Evolutionary conservation across 1,284 basidiomycete genomes (phyloP), one percentile per base, ranked within the genome.

Genomic region (Cystobasidium sp.): DNA sequence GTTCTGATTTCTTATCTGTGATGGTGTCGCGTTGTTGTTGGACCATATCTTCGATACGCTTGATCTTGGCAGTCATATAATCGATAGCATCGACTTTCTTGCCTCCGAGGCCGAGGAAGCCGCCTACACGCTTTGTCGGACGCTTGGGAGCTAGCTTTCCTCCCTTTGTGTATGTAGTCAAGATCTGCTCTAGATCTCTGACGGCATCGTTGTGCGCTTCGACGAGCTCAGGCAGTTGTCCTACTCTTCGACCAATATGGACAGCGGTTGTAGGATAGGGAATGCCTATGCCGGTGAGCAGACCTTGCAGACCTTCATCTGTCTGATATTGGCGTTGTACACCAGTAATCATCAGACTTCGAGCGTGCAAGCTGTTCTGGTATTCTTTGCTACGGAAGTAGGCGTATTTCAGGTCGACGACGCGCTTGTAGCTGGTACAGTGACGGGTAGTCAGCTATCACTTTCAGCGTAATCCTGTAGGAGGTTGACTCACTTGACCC

Each of bases 181-280:
- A 86, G 41, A 91, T 86, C 55, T 86, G 84, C 81, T 97, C 94
- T 52, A 97, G 87, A 75, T 93, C 89, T 61, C 89, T 85, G 16
- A 97, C 93, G 14, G 91, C 89, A 64, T 90, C 84, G 82, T 95
- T 94, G 84, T 97, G 93, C 74, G 77, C 77, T 89, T 89, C 64
- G 77, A 93, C 90, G 65, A 93, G 84, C 73, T 90, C 87, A 0
- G 92, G 90, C 1, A 94, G 86, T 43, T 86, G 83, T 37, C 91
- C 91, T 24, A 93, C 91, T 70, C 86, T 86, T 53, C 90, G 86
- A 47, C 91, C 90, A 72, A 94, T 90, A 82, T 93, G 91, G 3
- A 93, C 90, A 49, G 90, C 89, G 1, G 90, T 92, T 0, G 91
- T 91, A 0, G 91, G 91, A 81, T 93, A 94, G 1, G 91, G 91